phyloP scores from a whole-genome alignment of 768 basidiomycete species.

The Boletus pseudo-olivaceus region DNA sequence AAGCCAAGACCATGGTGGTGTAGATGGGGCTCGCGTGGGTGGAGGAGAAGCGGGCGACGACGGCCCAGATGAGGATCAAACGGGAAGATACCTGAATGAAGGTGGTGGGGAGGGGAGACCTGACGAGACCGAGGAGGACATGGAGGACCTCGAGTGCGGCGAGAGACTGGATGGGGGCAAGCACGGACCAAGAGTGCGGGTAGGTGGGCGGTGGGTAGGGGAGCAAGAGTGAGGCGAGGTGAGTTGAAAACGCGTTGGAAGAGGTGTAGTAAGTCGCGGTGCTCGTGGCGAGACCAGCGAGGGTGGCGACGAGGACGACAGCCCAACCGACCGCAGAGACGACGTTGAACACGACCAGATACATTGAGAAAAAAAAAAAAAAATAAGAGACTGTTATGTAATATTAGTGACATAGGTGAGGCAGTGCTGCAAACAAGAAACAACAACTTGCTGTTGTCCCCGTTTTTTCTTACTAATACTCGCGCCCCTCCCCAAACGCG shows the following conservation, averaged over 20 bases:
- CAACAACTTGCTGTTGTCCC: slow-evolving; percentile 14
- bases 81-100: slow-evolving; percentile 76
- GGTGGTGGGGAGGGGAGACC: slow-evolving; percentile 73
- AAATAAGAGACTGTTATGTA: slow-evolving; percentile 2
- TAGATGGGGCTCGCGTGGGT: slow-evolving; percentile 77
- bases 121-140: slow-evolving; percentile 72
- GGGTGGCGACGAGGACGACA: slow-evolving; percentile 57
- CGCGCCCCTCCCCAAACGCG: slow-evolving; percentile 34
- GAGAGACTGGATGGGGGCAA: slow-evolving; percentile 74
- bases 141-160: slow-evolving; percentile 86
- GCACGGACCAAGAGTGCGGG: slow-evolving; percentile 56
- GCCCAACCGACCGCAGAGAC: slow-evolving; percentile 74
- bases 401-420: slow-evolving; percentile 3
- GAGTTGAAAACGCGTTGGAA: slow-evolving; percentile 36
- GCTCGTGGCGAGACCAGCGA: slow-evolving; percentile 39
- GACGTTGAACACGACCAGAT: slow-evolving; percentile 77
- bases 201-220: slow-evolving; percentile 42
- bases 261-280: slow-evolving; percentile 28
- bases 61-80: slow-evolving; percentile 82
- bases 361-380: slow-evolving; percentile 30
- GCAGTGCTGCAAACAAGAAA: slow-evolving; percentile 16
- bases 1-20: slow-evolving; percentile 88
- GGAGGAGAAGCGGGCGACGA: slow-evolving; percentile 37
- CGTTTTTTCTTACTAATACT: slow-evolving; percentile 38
- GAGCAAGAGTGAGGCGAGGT: slow-evolving; percentile 30